Base-by-base conservation (phyloP, 495 filamentous ascomycete species). In the Daldinia concentrica region DNA sequence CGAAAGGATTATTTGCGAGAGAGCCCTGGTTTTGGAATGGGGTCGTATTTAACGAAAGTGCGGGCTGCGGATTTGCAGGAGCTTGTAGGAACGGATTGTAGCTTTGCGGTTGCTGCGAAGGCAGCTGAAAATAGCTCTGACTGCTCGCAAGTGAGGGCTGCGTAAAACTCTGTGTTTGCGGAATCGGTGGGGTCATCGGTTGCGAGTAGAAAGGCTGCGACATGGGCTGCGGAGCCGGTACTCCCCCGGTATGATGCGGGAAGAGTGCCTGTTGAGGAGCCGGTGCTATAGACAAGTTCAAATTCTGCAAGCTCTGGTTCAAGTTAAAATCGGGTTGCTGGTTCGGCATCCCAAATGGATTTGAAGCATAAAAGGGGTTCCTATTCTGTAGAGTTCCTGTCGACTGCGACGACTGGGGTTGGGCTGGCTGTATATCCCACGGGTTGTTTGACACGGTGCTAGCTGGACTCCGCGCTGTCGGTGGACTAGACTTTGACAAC, bases 181-280 rank as follows among this genome's bases (percentile, higher is more conserved):
- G 83, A 19, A 88, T 81, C 12, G 87, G 88, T 17, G 88, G 89
- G 2, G 86, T 88, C 74, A 87, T 87, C 48, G 87, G 81, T 64
- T 87, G 88, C 72, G 82, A 86, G 68, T 80, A 80, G 52, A 74
- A 45, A 7, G 82, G 52, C 64, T 87, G 85, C 24, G 63, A 78
- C 77, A 81, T 77, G 26, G 83, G 82, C 45, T 88, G 88, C 32
- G 86, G 83, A 39, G 81, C 83, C 19, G 88, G 86, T 71, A 91
- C 85, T 34, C 93, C 93, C 8, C 94, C 94, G 6, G 93, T 96
- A 24, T 90, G 90, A 79, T 97, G 88, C 0, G 93, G 93, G 75
- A 95, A 95, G 32, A 97, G 83, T 15, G 90, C 88, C 69, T 89
- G 89, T 69, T 87, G 87, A 11, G 73, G 66, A 1, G 87, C 83